These are phyloP conservation scores for Diutina sp. DNA, from an alignment of 1,139 yeast species.

Conservation along the genomic window DNA sequence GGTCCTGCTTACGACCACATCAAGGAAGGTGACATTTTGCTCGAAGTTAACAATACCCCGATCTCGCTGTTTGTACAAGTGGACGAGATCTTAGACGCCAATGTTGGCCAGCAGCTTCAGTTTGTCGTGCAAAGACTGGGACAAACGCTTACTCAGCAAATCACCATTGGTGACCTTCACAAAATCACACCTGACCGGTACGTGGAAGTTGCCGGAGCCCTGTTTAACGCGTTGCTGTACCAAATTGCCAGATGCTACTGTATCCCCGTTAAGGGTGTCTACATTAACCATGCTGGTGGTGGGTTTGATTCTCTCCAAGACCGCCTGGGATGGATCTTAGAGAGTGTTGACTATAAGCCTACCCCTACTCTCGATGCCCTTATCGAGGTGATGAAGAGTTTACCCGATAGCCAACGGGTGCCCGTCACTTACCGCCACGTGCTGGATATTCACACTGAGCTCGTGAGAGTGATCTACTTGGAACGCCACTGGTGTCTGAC, in stretches of 20 bases:
- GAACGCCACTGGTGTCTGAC: constrained; percentile 81
- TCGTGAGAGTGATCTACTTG: constrained; percentile 48
- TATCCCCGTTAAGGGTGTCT: constrained; percentile 76
- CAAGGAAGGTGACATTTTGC: constrained; percentile 77
- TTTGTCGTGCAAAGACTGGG: constrained; percentile 57
- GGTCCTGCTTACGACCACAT: constrained; percentile 74
- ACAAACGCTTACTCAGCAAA: constrained; percentile 32
- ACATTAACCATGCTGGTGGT: constrained; percentile 65
- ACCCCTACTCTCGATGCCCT: constrained; percentile 65
- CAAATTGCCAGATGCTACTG: constrained; percentile 82
- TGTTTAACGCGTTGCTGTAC: constrained; percentile 74
- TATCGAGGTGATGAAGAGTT: constrained; percentile 60
- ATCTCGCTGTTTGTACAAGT: constrained; percentile 66
- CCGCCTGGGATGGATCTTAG: constrained; percentile 58
- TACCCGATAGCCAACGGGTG: constrained; percentile 69
- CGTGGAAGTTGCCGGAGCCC: constrained; percentile 77
- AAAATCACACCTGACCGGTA: constrained; percentile 71
- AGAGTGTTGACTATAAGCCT: constrained; percentile 62
- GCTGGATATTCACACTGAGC: constrained; percentile 66
- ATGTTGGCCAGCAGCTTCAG: constrained; percentile 47
- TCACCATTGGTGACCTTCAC: constrained; percentile 65
- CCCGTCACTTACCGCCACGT: constrained; percentile 67
- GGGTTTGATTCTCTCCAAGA: constrained; percentile 56
- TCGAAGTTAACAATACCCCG: constrained; percentile 55
- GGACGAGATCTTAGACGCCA: constrained; percentile 72